Evolutionary conservation across 371 early-diverging fungal species (phyloP).

Genomic region (Mortierella sp.): DNA sequence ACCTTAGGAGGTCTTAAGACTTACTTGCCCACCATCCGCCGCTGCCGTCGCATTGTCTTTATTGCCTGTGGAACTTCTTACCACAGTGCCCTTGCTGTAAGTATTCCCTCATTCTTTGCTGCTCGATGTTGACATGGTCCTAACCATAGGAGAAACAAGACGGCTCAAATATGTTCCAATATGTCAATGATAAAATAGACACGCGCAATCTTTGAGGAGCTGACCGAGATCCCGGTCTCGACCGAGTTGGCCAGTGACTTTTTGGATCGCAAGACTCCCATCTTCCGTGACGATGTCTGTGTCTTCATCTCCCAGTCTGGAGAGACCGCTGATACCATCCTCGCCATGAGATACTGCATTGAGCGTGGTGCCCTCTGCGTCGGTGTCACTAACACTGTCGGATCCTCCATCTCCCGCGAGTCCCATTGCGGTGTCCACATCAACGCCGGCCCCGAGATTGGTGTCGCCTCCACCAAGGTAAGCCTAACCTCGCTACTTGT

Average conservation of each 20-base stretch:
- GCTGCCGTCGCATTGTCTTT: conserved; percentile 97
- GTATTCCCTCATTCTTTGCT: conserved; percentile 20
- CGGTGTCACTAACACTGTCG: conserved; percentile 99
- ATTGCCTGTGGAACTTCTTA: conserved; percentile 99
- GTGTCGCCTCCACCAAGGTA: conserved; percentile 99
- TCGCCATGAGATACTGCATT: conserved; percentile 98
- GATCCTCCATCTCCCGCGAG: conserved; percentile 97
- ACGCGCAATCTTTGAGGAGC: conserved; percentile 97
- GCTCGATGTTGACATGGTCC: too few relatives aligned
- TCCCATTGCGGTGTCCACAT: conserved; percentile 99
- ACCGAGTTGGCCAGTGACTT: conserved; percentile 98
- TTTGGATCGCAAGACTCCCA: conserved; percentile 95
- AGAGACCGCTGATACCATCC: conserved; percentile 99
- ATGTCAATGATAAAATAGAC: conserved; percentile 63
- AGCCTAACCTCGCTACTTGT: conserved; percentile 65
- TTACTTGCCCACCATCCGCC: conserved; percentile 93
- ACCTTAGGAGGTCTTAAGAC: conserved; percentile 96
- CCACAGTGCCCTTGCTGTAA: conserved; percentile 95
- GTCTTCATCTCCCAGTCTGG: conserved; percentile 99
- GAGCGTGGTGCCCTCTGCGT: conserved; percentile 98
- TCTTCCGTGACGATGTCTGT: conserved; percentile 99
- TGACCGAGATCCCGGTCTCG: conserved; percentile 96
- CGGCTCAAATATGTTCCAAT: background rate
- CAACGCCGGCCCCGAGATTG: conserved; percentile 99
- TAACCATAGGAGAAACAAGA: background rate